Percentiles rank a stretch among this genome's conserved stretches.
phyloP scores from a whole-genome alignment of 2,329 filamentous ascomycete species.

The Claviceps lovelessii region DNA sequence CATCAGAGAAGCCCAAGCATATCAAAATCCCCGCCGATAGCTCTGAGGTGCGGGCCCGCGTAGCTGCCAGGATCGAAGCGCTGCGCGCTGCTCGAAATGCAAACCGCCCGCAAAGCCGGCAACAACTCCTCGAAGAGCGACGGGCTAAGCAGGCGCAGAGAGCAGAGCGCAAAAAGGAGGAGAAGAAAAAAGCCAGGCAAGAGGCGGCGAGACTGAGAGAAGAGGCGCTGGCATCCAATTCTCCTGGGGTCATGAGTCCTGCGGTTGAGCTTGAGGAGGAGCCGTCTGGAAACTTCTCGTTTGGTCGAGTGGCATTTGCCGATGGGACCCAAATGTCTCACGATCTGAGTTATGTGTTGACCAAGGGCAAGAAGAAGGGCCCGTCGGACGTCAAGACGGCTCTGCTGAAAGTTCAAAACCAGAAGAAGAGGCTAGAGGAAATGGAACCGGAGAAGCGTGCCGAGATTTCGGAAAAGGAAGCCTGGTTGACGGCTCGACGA shows the following conservation, averaged over 20 bases:
- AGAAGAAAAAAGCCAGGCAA: slow-evolving; percentile 60
- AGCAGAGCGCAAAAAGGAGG: slow-evolving; percentile 77
- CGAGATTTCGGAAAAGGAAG: slow-evolving; percentile 84
- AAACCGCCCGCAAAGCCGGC: slow-evolving; percentile 67
- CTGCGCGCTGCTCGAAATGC: slow-evolving; percentile 78
- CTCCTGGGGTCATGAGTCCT: slow-evolving; percentile 44
- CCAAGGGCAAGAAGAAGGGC: slow-evolving; percentile 53
- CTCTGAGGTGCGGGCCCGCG: slow-evolving; percentile 59
- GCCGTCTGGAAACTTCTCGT: slow-evolving; percentile 59
- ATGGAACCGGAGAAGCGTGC: slow-evolving; percentile 69
- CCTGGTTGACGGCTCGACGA: slow-evolving; percentile 83
- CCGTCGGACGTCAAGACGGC: slow-evolving; percentile 75
- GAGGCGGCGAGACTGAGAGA: slow-evolving; percentile 60
- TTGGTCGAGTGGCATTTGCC: slow-evolving; percentile 79
- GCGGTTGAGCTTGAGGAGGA: slow-evolving; percentile 36
- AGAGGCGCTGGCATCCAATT: slow-evolving; percentile 48
- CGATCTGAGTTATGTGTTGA: slow-evolving; percentile 46
- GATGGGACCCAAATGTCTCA: slow-evolving; percentile 72
- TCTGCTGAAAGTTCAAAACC: slow-evolving; percentile 72
- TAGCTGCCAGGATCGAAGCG: slow-evolving; percentile 71
- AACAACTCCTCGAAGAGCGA: slow-evolving; percentile 82
- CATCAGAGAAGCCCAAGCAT: slow-evolving; percentile 48
- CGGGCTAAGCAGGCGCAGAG: slow-evolving; percentile 76
- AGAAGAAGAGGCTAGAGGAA: slow-evolving; percentile 62
- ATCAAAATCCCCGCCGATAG: slow-evolving; percentile 57